Evolutionary conservation across 495 filamentous ascomycete species (phyloP).

Genomic region (Ascobolus immersus): DNA sequence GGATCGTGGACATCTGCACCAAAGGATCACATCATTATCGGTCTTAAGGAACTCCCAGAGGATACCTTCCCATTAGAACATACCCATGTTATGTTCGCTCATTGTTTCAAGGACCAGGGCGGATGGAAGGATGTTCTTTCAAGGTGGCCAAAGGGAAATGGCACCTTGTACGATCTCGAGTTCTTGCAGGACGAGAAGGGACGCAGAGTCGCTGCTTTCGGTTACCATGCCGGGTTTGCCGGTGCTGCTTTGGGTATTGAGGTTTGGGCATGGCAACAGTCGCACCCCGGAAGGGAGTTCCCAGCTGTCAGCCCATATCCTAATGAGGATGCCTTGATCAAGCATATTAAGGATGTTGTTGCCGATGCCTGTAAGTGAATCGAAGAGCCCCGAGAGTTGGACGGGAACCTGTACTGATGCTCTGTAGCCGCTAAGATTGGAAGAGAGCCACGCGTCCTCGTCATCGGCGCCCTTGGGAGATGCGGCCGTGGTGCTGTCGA

Average conservation of each 20-base stretch:
- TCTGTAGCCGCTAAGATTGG: constrained; percentile 18
- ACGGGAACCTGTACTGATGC: background rate
- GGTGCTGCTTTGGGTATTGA: constrained; percentile 60
- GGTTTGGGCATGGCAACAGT: constrained; percentile 74
- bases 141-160: constrained; percentile 58
- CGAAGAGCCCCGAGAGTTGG: background rate
- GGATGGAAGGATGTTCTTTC: constrained; percentile 64
- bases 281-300: constrained; percentile 37
- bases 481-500: constrained; percentile 73
- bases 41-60: constrained; percentile 82
- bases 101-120: constrained; percentile 66
- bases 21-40: constrained; percentile 57
- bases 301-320: constrained; percentile 47
- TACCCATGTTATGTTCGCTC: constrained; percentile 60
- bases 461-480: constrained; percentile 50
- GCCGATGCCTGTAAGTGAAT: constrained; percentile 26
- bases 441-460: constrained; percentile 27
- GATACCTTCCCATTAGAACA: constrained; percentile 72
- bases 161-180: constrained; percentile 70
- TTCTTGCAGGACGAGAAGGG: constrained; percentile 60
- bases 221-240: constrained; percentile 59
- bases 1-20: constrained; percentile 58
- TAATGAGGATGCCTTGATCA: constrained; percentile 46
- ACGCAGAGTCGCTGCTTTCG: constrained; percentile 54
- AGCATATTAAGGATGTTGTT: constrained; percentile 43